These are phyloP conservation scores for Triticum monococcum DNA, from an alignment of 176 grass and related monocot species.

Conservation along the genomic window DNA sequence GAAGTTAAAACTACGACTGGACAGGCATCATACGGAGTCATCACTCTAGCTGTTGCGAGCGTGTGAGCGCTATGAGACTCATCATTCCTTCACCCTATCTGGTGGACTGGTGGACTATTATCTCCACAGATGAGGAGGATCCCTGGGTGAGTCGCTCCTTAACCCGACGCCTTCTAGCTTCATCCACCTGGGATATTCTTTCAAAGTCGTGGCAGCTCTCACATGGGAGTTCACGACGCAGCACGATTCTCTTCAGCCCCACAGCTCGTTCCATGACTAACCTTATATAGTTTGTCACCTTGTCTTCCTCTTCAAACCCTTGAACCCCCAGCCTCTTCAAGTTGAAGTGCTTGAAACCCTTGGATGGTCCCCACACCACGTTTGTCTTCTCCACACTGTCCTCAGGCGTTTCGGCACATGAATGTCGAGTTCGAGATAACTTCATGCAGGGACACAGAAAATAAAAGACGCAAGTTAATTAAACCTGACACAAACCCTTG, in stretches of 20 bases:
- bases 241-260: background rate
- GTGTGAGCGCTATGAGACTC: too few species aligned
- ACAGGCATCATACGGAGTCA: too few species aligned
- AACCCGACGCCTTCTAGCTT: background rate
- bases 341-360: background rate
- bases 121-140: background rate
- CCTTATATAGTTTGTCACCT: background rate
- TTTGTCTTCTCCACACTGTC: background rate
- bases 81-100: too few species aligned
- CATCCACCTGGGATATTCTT: background rate
- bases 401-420: too few species aligned
- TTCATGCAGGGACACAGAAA: too few species aligned
- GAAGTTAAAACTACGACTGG: too few species aligned
- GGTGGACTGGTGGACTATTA: background rate
- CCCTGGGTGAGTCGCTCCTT: background rate
- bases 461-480: too few species aligned
- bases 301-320: background rate
- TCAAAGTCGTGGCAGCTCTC: background rate
- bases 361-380: background rate
- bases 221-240: background rate
- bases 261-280: background rate
- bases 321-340: background rate
- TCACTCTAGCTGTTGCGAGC: too few species aligned
- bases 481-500: too few species aligned
- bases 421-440: too few species aligned